A percentile compares a stretch with the other conserved stretches of the same genome.
phyloP scores from a whole-genome alignment of 2,329 filamentous ascomycete genomes.

The Cryphonectria naterciae region DNA sequence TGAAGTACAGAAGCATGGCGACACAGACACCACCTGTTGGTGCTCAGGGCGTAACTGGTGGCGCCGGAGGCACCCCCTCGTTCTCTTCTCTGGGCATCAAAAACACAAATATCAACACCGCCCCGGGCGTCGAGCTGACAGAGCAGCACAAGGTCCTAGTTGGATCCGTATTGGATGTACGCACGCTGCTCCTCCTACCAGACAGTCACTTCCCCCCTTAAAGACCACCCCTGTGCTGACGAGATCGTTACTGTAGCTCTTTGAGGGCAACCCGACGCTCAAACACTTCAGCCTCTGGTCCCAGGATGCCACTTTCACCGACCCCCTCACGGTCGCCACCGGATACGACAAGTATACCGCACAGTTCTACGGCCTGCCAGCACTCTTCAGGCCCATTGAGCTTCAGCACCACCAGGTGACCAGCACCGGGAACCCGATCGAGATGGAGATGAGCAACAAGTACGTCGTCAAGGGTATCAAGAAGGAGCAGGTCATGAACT shows the following conservation, averaged over 20 bases:
- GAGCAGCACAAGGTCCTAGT: conserved; percentile 57
- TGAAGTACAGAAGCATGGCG: conserved; percentile 34
- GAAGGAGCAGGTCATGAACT: conserved; percentile 39
- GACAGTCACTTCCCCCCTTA: no score
- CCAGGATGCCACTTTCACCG: conserved; percentile 60
- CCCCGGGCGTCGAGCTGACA: conserved; percentile 53
- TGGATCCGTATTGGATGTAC: conserved; percentile 61
- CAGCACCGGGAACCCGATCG: conserved; percentile 61
- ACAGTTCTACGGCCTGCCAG: conserved; percentile 62
- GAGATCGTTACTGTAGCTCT: conserved; percentile 46
- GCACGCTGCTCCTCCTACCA: conserved; percentile 5
- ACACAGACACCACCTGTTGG: conserved; percentile 32
- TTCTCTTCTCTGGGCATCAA: conserved; percentile 48
- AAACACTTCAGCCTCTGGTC: conserved; percentile 64
- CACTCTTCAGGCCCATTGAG: conserved; percentile 61
- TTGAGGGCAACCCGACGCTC: conserved; percentile 62
- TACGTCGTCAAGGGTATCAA: conserved; percentile 42
- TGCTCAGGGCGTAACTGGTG: conserved; percentile 11
- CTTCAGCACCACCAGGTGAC: conserved; percentile 58
- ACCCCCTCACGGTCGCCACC: conserved; percentile 60
- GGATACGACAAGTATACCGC: conserved; percentile 56
- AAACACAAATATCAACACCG: conserved; percentile 57
- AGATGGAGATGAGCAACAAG: conserved; percentile 49
- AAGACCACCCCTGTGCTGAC: neutral
- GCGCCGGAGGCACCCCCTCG: conserved; percentile 20